Base-by-base conservation (phyloP, 768 basidiomycete genomes). In the Pholiota microspora region DNA sequence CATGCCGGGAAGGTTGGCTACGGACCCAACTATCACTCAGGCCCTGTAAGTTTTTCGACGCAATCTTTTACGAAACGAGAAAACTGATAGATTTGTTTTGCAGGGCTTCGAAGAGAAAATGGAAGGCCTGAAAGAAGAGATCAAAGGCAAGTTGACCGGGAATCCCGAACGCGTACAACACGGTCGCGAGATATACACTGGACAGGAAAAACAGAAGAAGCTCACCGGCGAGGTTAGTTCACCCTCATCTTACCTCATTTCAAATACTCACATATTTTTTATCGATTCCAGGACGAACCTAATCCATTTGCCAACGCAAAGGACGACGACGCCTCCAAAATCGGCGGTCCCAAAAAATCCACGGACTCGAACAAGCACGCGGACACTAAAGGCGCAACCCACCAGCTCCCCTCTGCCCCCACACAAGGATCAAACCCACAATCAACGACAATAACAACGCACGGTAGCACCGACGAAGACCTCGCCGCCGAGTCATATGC, bases 1-100 rank as follows among this genome's bases (percentile, higher is more conserved):
- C 78, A 80, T 44, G 74, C 77, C 2, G 77, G 77, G 1, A 64
- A 64, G 23, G 75, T 79, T 7, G 77, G 78, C 0, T 71, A 69
- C 44, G 78, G 78, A 1, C 78, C 77, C 0, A 71, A 75, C 25
- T 78, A 69, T 49, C 58, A 66, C 27, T 31, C 59, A 18, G 64
- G 64, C 13, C 64, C 76, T 13, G 76, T 78, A 57, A 38, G 73
- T 65, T 24, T 15, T 15, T 40, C n/a, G n/a, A n/a, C n/a, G n/a
- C n/a, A n/a, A 5, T 44, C 9, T 28, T 32, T 48, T 2, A 38
- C 12, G n/a, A 18, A 4, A 18, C n/a, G 3, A 4, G 36, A 16
- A 38, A 7, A 18, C 7, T 38, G 15, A 38, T 16, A 35, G 13
- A 38, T 18, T 23, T 18, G 16, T 24, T 35, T 18, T 6, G 42